These are phyloP conservation scores for Talaromyces proteolyticus DNA, from an alignment of 495 filamentous ascomycete genomes.

Conservation along the genomic window DNA sequence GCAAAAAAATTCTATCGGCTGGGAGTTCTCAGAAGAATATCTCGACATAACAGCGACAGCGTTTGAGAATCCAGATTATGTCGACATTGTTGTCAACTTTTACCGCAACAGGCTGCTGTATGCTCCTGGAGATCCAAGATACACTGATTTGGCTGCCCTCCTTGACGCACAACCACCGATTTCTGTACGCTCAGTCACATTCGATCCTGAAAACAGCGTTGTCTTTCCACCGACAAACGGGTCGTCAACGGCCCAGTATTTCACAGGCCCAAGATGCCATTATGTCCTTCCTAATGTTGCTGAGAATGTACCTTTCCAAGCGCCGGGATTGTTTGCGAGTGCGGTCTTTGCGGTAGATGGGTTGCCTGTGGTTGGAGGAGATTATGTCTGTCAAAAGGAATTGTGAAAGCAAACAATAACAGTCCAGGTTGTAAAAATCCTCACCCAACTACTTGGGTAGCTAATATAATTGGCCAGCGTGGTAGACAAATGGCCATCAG, in stretches of 20 bases:
- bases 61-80: slow-evolving; percentile 3
- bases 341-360: slow-evolving; percentile 2
- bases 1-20: slow-evolving; percentile 5
- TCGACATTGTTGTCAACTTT: slow-evolving; percentile 2
- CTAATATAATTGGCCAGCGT: too few species aligned
- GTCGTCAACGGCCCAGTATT: slow-evolving; percentile 9
- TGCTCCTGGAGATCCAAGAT: slow-evolving; percentile 6
- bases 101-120: slow-evolving; percentile 2
- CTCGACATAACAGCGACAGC: not conserved
- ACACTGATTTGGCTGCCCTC: slow-evolving; percentile 1
- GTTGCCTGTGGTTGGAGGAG: not conserved
- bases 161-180: slow-evolving; percentile 10
- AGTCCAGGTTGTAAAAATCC: not conserved
- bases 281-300: slow-evolving; percentile 1
- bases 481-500: too few species aligned
- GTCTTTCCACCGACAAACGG: slow-evolving; percentile 12
- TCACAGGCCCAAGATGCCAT: slow-evolving; percentile 10
- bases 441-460: not conserved
- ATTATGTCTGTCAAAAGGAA: not conserved
- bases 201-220: slow-evolving; percentile 10
- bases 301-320: slow-evolving; percentile 10
- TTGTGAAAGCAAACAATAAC: not conserved
- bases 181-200: slow-evolving; percentile 5
- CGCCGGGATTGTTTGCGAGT: slow-evolving; percentile 4
- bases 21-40: slow-evolving; percentile 2